These are phyloP conservation scores for Chalaropsis ovoidea DNA, from an alignment of 2,329 filamentous ascomycete genomes.

Conservation along the genomic window DNA sequence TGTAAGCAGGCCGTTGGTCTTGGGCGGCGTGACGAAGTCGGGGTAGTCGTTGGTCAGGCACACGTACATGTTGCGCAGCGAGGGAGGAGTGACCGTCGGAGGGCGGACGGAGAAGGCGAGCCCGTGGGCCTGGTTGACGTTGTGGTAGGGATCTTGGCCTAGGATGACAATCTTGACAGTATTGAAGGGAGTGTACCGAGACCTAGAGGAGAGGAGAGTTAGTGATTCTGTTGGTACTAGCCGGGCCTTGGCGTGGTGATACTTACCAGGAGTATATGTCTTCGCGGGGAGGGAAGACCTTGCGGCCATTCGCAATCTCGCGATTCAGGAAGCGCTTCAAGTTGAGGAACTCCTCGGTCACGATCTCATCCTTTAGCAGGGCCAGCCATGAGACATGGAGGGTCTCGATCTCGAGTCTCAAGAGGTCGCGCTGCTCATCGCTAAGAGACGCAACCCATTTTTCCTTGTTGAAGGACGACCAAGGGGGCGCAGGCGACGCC, in stretches of 20 bases:
- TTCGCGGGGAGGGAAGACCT: constrained; percentile 74
- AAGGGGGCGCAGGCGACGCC: constrained; percentile 30
- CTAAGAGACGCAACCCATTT: constrained; percentile 78
- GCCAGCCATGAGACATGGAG: constrained; percentile 85
- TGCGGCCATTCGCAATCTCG: constrained; percentile 63
- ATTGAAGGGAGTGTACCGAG: constrained; percentile 78
- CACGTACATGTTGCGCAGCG: constrained; percentile 87
- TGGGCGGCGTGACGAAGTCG: constrained; percentile 61
- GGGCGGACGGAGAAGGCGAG: constrained; percentile 91
- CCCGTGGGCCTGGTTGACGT: constrained; percentile 87
- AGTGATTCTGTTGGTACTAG: constrained; percentile 22
- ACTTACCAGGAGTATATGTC: constrained; percentile 91
- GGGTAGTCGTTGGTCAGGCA: constrained; percentile 84
- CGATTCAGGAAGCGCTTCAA: constrained; percentile 78
- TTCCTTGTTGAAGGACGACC: constrained; percentile 54
- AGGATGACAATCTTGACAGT: constrained; percentile 86
- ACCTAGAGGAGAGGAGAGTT: constrained; percentile 50
- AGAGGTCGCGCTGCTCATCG: constrained; percentile 67
- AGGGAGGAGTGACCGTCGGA: constrained; percentile 78
- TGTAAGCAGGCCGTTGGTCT: constrained; percentile 70
- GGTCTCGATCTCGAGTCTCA: constrained; percentile 85
- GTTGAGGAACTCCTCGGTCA: constrained; percentile 67
- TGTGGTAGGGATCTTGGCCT: constrained; percentile 96
- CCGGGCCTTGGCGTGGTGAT: background rate
- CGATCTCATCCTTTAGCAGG: constrained; percentile 76